phyloP scores from a whole-genome alignment of 768 basidiomycete species.

The Butyriboletus loyo region DNA sequence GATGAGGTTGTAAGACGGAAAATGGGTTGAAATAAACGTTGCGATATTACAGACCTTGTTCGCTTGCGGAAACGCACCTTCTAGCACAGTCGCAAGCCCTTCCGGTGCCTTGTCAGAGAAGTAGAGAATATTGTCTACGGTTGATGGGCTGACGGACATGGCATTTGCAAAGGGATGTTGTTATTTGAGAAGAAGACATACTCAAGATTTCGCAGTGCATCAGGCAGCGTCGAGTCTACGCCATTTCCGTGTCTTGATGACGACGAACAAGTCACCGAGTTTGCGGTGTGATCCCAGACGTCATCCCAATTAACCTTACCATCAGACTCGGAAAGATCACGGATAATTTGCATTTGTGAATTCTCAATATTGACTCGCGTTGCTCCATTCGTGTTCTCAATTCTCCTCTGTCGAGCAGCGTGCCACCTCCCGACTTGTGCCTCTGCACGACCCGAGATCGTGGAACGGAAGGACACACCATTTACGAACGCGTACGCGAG shows the following conservation, averaged over 20 bases:
- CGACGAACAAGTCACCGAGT: neutral
- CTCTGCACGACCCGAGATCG: conserved; percentile 54
- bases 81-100: conserved; percentile 47
- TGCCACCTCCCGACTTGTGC: conserved; percentile 74
- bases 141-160: conserved; percentile 13
- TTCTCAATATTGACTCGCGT: neutral
- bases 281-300: conserved; percentile 41
- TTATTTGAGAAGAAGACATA: conserved; percentile 8
- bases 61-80: conserved; percentile 39
- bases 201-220: conserved; percentile 35
- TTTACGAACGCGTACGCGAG: conserved; percentile 48
- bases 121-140: conserved; percentile 40
- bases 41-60: conserved; percentile 42
- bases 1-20: conserved; percentile 1
- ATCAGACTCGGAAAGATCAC: neutral
- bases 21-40: neutral
- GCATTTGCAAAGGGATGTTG: neutral
- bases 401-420: conserved; percentile 40
- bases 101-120: conserved; percentile 58
- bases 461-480: conserved; percentile 57
- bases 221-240: conserved; percentile 30
- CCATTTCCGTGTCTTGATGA: neutral
- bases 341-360: conserved; percentile 1
- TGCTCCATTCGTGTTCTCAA: neutral
- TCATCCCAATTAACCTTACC: conserved; percentile 46